Evolutionary conservation across 164 flowering plant genomes (phyloP).

Genomic region (Macadamia integrifolia): DNA sequence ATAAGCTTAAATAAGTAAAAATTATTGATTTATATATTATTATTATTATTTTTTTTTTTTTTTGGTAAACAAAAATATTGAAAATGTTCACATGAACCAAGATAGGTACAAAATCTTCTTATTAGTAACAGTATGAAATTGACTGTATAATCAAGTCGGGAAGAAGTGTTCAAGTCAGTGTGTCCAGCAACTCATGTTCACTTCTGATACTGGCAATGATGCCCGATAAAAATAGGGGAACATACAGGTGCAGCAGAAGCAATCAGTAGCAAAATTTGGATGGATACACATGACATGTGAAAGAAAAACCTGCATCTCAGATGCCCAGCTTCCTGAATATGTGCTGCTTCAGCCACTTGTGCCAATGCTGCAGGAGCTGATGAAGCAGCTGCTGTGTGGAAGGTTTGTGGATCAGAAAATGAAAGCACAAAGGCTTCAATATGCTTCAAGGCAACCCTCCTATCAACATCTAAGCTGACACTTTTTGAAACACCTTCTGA

Average conservation of each 20-base stretch:
- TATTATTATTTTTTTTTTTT: no score
- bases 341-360: conserved; percentile 76
- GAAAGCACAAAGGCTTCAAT: conserved; percentile 73
- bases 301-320: conserved; percentile 82
- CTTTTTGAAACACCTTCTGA: conserved; percentile 62
- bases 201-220: no score
- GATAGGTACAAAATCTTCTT: no score
- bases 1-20: no score
- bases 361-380: conserved; percentile 73
- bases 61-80: no score
- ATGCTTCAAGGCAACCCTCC: conserved; percentile 80
- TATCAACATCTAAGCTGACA: conserved; percentile 67
- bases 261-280: background rate
- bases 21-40: no score
- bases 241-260: background rate
- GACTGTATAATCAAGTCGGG: no score
- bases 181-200: no score
- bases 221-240: no score
- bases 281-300: background rate
- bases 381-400: conserved; percentile 75
- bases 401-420: conserved; percentile 73
- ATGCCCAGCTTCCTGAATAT: conserved; percentile 95
- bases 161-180: no score
- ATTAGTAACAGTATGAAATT: no score
- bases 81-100: no score